Conservation (phyloP, 345 rosid species). For the Sisymbrium altissimum region DNA sequence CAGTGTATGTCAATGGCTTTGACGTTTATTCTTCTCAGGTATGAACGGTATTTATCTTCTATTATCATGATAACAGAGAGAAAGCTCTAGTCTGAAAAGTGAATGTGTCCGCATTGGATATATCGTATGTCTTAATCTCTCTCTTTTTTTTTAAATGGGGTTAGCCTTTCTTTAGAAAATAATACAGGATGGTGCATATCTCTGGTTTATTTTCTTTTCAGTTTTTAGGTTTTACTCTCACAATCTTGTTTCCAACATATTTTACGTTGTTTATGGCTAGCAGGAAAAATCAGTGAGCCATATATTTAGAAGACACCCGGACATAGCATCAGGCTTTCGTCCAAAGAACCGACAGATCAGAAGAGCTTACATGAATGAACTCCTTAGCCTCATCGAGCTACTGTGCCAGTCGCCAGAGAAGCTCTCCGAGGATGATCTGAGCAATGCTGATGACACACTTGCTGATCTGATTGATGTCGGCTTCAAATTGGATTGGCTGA, state of each 20-base stretch:
- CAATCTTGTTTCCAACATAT: not conserved
- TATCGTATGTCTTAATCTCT: too few species aligned
- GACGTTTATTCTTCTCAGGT: too few species aligned
- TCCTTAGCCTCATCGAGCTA: constrained; percentile 1
- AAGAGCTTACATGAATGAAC: constrained; percentile 8
- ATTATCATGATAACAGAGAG: too few species aligned
- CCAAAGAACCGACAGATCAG: constrained; percentile 6
- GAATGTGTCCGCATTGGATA: too few species aligned
- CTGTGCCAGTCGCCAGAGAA: constrained; percentile 12
- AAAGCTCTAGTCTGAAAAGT: too few species aligned
- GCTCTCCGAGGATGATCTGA: constrained; percentile 21
- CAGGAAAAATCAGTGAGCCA: constrained; percentile 2
- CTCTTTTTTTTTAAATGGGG: too few species aligned
- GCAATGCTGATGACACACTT: constrained; percentile 3
- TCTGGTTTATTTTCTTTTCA: too few species aligned
- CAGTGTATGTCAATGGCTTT: too few species aligned
- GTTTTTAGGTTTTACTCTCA: not conserved
- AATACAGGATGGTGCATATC: not conserved
- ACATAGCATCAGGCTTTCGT: constrained; percentile 10
- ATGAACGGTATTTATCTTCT: too few species aligned
- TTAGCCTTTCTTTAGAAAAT: too few species aligned
- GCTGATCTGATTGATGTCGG: constrained; percentile 22
- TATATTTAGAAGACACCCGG: constrained; percentile 20
- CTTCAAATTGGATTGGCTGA: constrained; percentile 17
- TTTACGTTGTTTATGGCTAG: not conserved